Percentiles rank a stretch among this genome's conserved stretches.
phyloP scores from a whole-genome alignment of 1,139 yeast genomes.

The Candida mesenterica region DNA sequence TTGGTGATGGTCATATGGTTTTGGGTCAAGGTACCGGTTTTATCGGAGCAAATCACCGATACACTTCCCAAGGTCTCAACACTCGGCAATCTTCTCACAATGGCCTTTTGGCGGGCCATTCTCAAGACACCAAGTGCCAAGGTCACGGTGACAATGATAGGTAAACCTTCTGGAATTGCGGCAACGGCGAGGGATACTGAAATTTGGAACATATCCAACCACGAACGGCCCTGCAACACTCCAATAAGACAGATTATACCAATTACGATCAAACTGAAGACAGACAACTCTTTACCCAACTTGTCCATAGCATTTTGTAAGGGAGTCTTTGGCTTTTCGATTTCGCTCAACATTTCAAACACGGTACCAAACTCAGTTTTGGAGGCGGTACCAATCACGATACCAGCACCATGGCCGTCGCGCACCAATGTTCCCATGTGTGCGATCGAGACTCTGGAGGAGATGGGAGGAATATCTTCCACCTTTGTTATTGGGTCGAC shows the following conservation, averaged over 20 bases:
- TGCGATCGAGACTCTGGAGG: slow-evolving; percentile 73
- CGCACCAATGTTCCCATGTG: slow-evolving; percentile 96
- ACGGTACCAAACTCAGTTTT: slow-evolving; percentile 86
- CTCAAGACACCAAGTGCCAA: slow-evolving; percentile 91
- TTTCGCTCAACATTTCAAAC: slow-evolving; percentile 89
- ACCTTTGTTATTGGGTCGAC: slow-evolving; percentile 31
- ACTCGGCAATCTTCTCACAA: slow-evolving; percentile 87
- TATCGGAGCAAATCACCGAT: slow-evolving; percentile 91
- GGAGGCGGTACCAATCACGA: slow-evolving; percentile 87
- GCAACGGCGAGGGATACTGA: slow-evolving; percentile 97
- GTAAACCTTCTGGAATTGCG: slow-evolving; percentile 96
- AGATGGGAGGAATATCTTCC: slow-evolving; percentile 44
- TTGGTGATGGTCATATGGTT: slow-evolving; percentile 92
- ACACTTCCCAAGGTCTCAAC: slow-evolving; percentile 96
- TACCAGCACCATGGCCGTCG: slow-evolving; percentile 89
- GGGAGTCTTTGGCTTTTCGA: slow-evolving; percentile 96
- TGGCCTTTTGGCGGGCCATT: slow-evolving; percentile 92
- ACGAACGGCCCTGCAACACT: slow-evolving; percentile 81
- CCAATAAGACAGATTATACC: slow-evolving; percentile 87
- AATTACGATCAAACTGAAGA: slow-evolving; percentile 79
- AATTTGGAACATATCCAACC: slow-evolving; percentile 97
- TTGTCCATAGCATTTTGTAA: slow-evolving; percentile 92
- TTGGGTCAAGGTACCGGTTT: slow-evolving; percentile 92
- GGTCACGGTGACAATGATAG: slow-evolving; percentile 94
- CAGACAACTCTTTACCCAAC: slow-evolving; percentile 83